phyloP scores from a whole-genome alignment of 2,329 filamentous ascomycete species.

The Falciphora oryzae region DNA sequence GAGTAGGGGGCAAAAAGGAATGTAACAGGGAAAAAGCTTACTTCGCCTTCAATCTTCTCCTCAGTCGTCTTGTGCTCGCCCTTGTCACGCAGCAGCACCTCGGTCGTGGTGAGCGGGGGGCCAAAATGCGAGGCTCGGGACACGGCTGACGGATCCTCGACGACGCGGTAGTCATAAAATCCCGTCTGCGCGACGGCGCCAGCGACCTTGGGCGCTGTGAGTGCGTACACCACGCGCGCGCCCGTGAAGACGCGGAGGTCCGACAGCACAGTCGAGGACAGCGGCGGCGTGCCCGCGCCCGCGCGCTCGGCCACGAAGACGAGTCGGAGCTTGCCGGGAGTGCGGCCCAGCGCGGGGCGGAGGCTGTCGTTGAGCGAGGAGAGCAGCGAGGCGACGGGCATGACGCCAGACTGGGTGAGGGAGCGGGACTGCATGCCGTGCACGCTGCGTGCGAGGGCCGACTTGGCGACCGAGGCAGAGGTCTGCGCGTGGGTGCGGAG shows the following conservation, averaged over 20 bases:
- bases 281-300: conserved; percentile 53
- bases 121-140: conserved; percentile 64
- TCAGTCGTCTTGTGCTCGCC: conserved; percentile 57
- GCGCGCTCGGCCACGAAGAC: conserved; percentile 73
- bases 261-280: conserved; percentile 66
- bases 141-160: conserved; percentile 21
- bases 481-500: conserved; percentile 60
- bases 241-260: conserved; percentile 78
- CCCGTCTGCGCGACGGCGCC: conserved; percentile 81
- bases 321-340: conserved; percentile 70
- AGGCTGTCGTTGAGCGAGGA: conserved; percentile 55
- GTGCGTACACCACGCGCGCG: conserved; percentile 76
- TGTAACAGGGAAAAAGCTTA: conserved; percentile 31
- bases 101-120: conserved; percentile 70
- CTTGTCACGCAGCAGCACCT: conserved; percentile 67
- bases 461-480: conserved; percentile 47
- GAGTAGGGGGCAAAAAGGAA: not conserved
- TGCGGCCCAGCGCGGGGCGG: conserved; percentile 52
- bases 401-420: conserved; percentile 63
- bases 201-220: conserved; percentile 77
- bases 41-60: conserved; percentile 55
- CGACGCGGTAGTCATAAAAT: conserved; percentile 78
- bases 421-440: conserved; percentile 67
- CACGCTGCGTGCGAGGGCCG: conserved; percentile 58
- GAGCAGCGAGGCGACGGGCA: conserved; percentile 62